A percentile compares a stretch with the other conserved stretches of the same genome.
Conservation (phyloP, 306 rosid genomes). For the Aeschynomene evenia region DNA sequence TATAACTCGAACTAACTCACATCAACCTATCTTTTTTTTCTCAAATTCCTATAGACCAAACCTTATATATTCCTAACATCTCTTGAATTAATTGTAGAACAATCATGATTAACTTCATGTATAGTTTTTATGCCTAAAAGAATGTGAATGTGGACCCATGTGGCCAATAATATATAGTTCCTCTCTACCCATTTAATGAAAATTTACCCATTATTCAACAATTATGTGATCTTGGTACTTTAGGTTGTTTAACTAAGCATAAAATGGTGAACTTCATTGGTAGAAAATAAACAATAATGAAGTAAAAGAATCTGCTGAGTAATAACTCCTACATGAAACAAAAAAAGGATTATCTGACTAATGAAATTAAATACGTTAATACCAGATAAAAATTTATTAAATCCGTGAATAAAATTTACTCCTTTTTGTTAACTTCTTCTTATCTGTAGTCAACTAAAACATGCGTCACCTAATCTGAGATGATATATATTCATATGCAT, state of each 20-base stretch:
- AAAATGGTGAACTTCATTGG: slow-evolving; percentile 35
- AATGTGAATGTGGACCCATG: slow-evolving; percentile 34
- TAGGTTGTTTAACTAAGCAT: slow-evolving; percentile 31
- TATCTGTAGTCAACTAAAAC: too few species aligned
- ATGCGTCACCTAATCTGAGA: too few species aligned
- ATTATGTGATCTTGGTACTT: slow-evolving; percentile 46
- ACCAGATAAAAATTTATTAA: too few species aligned
- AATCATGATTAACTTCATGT: slow-evolving; percentile 38
- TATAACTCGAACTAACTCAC: slow-evolving; percentile 54
- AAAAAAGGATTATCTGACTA: not conserved
- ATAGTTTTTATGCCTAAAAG: slow-evolving; percentile 18
- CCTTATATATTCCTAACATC: slow-evolving; percentile 49
- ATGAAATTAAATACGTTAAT: not conserved
- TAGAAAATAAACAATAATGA: slow-evolving; percentile 26
- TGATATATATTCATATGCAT: too few species aligned
- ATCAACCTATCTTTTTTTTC: slow-evolving; percentile 48
- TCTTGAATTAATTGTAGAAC: slow-evolving; percentile 29
- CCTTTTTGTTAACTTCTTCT: not conserved
- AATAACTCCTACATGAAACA: not conserved
- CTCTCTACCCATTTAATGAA: slow-evolving; percentile 20
- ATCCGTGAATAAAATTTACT: not conserved
- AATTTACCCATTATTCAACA: slow-evolving; percentile 36
- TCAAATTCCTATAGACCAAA: slow-evolving; percentile 50
- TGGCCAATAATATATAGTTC: slow-evolving; percentile 22
- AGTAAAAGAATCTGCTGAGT: not conserved